These are phyloP conservation scores for Croton setiger DNA, from an alignment of 441 rosid genomes.

Conservation along the genomic window DNA sequence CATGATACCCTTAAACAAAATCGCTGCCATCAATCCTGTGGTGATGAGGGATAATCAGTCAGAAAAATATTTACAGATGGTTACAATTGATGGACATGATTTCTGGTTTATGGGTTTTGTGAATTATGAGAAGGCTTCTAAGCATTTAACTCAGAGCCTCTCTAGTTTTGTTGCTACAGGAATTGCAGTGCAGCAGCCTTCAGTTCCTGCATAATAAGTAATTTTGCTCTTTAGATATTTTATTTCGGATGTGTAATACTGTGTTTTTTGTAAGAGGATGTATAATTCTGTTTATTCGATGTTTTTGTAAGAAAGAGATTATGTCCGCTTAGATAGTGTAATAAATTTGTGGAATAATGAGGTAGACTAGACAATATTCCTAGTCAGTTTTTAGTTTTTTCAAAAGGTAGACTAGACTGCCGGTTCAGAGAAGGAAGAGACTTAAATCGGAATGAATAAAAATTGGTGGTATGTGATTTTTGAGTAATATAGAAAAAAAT, in stretches of 20 bases:
- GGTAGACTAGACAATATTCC: no score
- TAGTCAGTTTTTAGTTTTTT: no score
- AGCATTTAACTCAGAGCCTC: conserved; percentile 34
- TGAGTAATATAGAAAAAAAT: no score
- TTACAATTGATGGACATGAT: conserved; percentile 62
- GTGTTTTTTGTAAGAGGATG: no score
- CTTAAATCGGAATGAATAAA: no score
- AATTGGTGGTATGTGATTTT: no score
- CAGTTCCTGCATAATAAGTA: neutral
- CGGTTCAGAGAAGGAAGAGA: no score
- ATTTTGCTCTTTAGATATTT: neutral
- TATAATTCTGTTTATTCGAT: no score
- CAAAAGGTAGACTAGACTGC: no score
- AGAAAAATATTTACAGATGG: conserved; percentile 58
- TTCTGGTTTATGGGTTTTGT: conserved; percentile 91
- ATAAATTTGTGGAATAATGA: no score
- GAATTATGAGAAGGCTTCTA: conserved; percentile 58
- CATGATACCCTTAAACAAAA: conserved; percentile 44
- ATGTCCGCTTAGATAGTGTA: no score
- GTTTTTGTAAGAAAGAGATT: no score
- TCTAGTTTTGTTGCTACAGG: conserved; percentile 29
- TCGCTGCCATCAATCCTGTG: conserved; percentile 47
- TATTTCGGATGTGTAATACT: neutral
- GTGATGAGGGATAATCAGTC: conserved; percentile 43
- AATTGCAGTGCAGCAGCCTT: conserved; percentile 16